Evolutionary conservation across 2,329 filamentous ascomycete genomes (phyloP).

Genomic region (Fusarium decemcellulare): DNA sequence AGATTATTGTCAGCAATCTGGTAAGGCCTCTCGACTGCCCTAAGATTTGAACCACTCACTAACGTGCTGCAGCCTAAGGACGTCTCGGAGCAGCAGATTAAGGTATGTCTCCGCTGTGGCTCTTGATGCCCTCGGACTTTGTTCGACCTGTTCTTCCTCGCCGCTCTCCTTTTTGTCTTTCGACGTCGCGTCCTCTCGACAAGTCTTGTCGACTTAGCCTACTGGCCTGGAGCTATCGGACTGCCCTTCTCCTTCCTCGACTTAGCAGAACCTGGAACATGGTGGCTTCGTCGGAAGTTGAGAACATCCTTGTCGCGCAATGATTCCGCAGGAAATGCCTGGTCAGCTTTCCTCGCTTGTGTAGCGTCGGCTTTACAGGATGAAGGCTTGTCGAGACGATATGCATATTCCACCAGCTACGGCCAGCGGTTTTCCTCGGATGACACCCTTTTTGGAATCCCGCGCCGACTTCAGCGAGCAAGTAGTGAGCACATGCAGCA

Average conservation of each 20-base stretch:
- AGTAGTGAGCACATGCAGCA: slow-evolving; percentile 63
- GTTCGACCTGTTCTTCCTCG: slow-evolving; percentile 71
- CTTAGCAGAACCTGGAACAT: slow-evolving; percentile 49
- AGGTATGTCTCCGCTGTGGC: slow-evolving; percentile 99
- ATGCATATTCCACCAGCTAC: slow-evolving; percentile 34
- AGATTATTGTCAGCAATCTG: slow-evolving; percentile 98
- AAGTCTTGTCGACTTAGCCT: slow-evolving; percentile 34
- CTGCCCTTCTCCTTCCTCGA: slow-evolving; percentile 52
- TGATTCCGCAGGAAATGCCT: slow-evolving; percentile 61
- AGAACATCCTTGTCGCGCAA: slow-evolving; percentile 69
- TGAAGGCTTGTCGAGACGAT: slow-evolving; percentile 42
- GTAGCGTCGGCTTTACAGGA: slow-evolving; percentile 46
- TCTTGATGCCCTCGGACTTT: slow-evolving; percentile 76
- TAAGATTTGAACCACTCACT: slow-evolving; percentile 52
- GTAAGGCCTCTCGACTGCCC: slow-evolving; percentile 68
- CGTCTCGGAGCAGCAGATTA: slow-evolving; percentile 97
- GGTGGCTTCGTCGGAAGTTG: slow-evolving; percentile 65
- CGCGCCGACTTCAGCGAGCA: slow-evolving; percentile 59
- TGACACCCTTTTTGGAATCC: slow-evolving; percentile 44
- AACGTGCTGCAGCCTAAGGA: slow-evolving; percentile 83
- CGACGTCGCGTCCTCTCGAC: slow-evolving; percentile 44
- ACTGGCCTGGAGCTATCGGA: slow-evolving; percentile 45
- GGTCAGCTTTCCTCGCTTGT: slow-evolving; percentile 62
- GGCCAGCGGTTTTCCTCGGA: slow-evolving; percentile 45
- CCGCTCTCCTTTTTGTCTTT: slow-evolving; percentile 53